Evolutionary conservation across 345 rosid genomes (phyloP).

Genomic region (Gossypium stocksii): DNA sequence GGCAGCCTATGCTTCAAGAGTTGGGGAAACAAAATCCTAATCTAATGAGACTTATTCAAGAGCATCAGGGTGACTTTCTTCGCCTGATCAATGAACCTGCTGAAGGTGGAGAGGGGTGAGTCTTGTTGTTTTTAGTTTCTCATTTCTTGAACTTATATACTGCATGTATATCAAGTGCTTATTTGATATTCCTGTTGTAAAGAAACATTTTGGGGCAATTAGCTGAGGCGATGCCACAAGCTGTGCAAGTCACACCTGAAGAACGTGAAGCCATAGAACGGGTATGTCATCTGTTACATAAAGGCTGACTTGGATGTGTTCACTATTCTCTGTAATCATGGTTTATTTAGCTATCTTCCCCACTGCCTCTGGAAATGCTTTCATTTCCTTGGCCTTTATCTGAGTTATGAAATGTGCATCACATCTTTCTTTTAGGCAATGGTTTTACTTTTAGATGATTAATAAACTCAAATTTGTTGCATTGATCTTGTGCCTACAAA

Average conservation of each 20-base stretch:
- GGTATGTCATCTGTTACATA: conserved; percentile 32
- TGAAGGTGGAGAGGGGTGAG: conserved; percentile 88
- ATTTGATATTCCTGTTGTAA: conserved; percentile 19
- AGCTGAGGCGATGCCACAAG: conserved; percentile 77
- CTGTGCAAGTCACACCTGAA: conserved; percentile 81
- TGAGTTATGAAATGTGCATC: too few species aligned
- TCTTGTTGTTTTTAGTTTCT: not conserved
- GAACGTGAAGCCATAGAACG: conserved; percentile 96
- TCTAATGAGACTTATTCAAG: conserved; percentile 59
- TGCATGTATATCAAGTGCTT: not conserved
- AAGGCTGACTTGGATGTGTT: not conserved
- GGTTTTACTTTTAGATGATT: too few species aligned
- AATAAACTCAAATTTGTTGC: too few species aligned
- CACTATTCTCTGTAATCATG: not conserved
- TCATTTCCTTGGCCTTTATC: too few species aligned
- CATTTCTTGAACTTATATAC: not conserved
- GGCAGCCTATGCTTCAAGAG: too few species aligned
- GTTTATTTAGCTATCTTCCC: not conserved
- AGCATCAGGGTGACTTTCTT: conserved; percentile 80
- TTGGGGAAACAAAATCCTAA: too few species aligned
- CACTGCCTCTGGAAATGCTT: too few species aligned
- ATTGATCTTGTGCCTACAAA: too few species aligned
- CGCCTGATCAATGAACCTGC: conserved; percentile 80
- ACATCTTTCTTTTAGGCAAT: too few species aligned
- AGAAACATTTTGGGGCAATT: conserved; percentile 67